Base-by-base conservation (phyloP, 2,329 filamentous ascomycete genomes). In the Ophiognomonia clavigignenti-juglandacearum region DNA sequence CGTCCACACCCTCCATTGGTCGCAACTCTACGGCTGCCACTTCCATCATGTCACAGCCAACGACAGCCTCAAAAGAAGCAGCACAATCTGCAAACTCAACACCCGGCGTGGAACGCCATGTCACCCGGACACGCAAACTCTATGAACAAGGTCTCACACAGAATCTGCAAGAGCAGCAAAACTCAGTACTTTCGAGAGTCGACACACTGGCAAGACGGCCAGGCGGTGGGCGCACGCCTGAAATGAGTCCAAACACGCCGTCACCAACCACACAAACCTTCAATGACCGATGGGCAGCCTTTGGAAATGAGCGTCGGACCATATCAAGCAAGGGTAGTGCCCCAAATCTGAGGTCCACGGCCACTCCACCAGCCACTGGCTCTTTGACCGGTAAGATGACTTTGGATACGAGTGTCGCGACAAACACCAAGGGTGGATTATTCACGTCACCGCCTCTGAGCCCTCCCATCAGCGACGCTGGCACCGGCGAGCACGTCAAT, bases 21-120 rank as follows among this genome's bases (percentile, higher is more conserved):
- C 83, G 88, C 23, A 83, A 81, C 46, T 96, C 92, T 0, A 96
- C 91, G 1, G 88, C 90, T 6, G 90, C 89, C 3, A 96, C 90
- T 0, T 96, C 92, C 0, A 73, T 95, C 42, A 81, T 83, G n/a
- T 95, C 90, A 0, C 88, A 92, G 51, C 70, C 70, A 14, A 63
- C 75, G 1, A 63, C 71, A 3, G 77, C 78, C 1, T 45, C 71
- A 23, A 80, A 75, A 52, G 78, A 82, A 0, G 60, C 64, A 11
- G 57, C 71, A 4, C 61, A 58, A 4, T 68, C 69, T 1, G 56
- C 66, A 3, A 60, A 57, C 34, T 63, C 70, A 6, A 63, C 64
- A n/a, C 56, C 67, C 4, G 66, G 70, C 0, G 58, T 82, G 0
- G 85, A 89, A 47, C 78, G 85, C 44, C 81, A 74, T 32, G 77